A percentile compares a stretch with the other conserved stretches of the same genome.
Conservation (phyloP, 2,329 filamentous ascomycete genomes). For the Chlorencoelia australis region DNA sequence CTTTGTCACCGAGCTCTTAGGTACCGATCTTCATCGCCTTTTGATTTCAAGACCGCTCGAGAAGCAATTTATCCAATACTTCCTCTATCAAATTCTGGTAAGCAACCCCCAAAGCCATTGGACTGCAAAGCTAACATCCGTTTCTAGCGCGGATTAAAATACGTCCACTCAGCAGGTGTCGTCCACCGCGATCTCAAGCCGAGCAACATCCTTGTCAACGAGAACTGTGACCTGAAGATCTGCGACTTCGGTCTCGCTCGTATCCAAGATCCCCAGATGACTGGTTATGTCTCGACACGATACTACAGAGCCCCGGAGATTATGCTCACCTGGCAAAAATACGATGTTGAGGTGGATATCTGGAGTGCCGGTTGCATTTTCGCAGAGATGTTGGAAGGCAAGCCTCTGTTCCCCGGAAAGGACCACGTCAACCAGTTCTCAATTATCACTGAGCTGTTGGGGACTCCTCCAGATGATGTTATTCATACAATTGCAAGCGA, state of each 20-base stretch:
- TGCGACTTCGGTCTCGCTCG: conserved; percentile 96
- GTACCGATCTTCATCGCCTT: conserved; percentile 90
- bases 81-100: conserved; percentile 97
- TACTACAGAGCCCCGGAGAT: conserved; percentile 99
- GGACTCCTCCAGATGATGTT: conserved; percentile 94
- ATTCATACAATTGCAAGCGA: conserved; percentile 98
- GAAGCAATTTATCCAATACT: conserved; percentile 99
- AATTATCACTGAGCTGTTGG: conserved; percentile 95
- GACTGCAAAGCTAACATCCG: conserved; percentile 10
- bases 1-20: conserved; percentile 94
- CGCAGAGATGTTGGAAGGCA: conserved; percentile 97
- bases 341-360: conserved; percentile 97
- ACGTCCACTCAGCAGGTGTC: conserved; percentile 96
- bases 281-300: conserved; percentile 94
- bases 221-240: conserved; percentile 99
- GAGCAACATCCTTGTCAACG: conserved; percentile 98
- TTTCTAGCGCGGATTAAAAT: conserved; percentile 83
- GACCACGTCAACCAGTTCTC: conserved; percentile 99
- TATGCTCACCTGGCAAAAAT: conserved; percentile 99
- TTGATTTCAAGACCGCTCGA: conserved; percentile 92
- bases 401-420: conserved; percentile 96
- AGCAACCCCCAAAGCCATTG: conserved; percentile 23
- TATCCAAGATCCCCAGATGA: conserved; percentile 99
- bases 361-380: conserved; percentile 99
- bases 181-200: conserved; percentile 97